Evolutionary conservation across 2,329 filamentous ascomycete genomes (phyloP).

Genomic region (Magnaporthiopsis poae): DNA sequence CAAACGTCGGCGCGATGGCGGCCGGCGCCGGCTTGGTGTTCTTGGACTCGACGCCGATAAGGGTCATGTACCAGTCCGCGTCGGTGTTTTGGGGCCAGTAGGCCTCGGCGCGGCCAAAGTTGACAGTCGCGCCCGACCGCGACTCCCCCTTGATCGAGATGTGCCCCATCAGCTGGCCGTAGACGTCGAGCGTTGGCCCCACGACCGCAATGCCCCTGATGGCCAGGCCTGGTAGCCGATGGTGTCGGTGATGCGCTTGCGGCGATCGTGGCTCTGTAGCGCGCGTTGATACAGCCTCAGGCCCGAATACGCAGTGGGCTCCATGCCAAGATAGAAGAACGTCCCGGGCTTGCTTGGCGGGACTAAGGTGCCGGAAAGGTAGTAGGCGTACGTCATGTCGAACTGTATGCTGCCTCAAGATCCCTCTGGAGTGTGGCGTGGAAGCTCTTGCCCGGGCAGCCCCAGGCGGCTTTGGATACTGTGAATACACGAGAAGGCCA

Average conservation of each 20-base stretch:
- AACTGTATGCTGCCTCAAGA: too few species aligned
- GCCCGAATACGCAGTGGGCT: neutral
- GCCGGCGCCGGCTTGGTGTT: neutral
- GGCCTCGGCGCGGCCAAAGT: neutral
- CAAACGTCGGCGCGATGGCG: too few species aligned
- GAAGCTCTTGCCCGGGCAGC: too few species aligned
- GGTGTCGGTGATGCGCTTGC: conserved; percentile 11
- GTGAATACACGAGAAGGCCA: too few species aligned
- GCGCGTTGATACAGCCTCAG: neutral
- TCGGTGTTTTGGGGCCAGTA: neutral
- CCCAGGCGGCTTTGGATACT: too few species aligned
- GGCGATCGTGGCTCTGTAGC: neutral
- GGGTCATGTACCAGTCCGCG: neutral
- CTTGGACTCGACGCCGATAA: neutral
- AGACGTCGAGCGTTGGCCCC: conserved; percentile 14
- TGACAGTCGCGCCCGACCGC: too few species aligned
- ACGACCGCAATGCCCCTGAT: conserved; percentile 14
- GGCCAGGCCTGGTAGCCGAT: conserved; percentile 11
- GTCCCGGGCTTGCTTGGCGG: neutral
- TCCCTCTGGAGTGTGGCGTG: too few species aligned
- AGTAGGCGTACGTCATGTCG: too few species aligned
- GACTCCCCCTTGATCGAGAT: neutral
- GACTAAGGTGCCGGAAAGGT: neutral
- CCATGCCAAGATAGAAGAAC: neutral
- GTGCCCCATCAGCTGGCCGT: neutral